A percentile compares a stretch with the other conserved stretches of the same genome.
phyloP scores from a whole-genome alignment of 768 basidiomycete species.

The Botryobasidium botryosum region DNA sequence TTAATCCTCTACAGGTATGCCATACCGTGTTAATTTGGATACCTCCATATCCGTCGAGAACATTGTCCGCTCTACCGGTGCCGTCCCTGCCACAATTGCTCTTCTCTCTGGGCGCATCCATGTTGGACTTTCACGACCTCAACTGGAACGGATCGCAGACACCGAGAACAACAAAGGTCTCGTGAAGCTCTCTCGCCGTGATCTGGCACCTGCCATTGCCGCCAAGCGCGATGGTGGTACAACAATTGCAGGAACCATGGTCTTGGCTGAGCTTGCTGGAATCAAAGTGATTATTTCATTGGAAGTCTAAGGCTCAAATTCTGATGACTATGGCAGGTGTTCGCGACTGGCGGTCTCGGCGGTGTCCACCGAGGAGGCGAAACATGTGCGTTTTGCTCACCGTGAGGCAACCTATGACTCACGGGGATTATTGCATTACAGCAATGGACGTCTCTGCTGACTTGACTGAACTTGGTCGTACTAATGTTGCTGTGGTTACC shows the following conservation, averaged over 20 bases:
- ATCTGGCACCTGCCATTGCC: conserved; percentile 61
- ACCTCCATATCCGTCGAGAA: conserved; percentile 54
- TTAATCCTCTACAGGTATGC: conserved; percentile 32
- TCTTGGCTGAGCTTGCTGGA: conserved; percentile 42
- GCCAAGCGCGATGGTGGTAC: conserved; percentile 56
- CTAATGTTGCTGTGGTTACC: conserved; percentile 82
- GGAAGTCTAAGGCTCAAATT: not conserved
- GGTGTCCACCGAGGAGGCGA: conserved; percentile 72
- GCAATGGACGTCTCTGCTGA: conserved; percentile 95
- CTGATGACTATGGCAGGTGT: conserved; percentile 34
- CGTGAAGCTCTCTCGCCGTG: conserved; percentile 48
- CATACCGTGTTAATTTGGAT: conserved; percentile 57
- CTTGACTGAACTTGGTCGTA: conserved; percentile 71
- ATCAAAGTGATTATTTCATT: conserved; percentile 45
- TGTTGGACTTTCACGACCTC: conserved; percentile 50
- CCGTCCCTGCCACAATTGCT: conserved; percentile 84
- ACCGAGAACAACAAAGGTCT: conserved; percentile 27
- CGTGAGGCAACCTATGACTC: not conserved
- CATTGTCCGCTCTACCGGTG: conserved; percentile 55
- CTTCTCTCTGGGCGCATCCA: conserved; percentile 70
- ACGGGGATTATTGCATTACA: conserved; percentile 19
- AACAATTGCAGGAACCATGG: conserved; percentile 29
- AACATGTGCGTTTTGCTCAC: conserved; percentile 30
- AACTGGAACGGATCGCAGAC: conserved; percentile 53
- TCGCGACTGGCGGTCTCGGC: conserved; percentile 85